Conservation (phyloP, 2,329 filamentous ascomycete species). For the Nemania sp. region DNA sequence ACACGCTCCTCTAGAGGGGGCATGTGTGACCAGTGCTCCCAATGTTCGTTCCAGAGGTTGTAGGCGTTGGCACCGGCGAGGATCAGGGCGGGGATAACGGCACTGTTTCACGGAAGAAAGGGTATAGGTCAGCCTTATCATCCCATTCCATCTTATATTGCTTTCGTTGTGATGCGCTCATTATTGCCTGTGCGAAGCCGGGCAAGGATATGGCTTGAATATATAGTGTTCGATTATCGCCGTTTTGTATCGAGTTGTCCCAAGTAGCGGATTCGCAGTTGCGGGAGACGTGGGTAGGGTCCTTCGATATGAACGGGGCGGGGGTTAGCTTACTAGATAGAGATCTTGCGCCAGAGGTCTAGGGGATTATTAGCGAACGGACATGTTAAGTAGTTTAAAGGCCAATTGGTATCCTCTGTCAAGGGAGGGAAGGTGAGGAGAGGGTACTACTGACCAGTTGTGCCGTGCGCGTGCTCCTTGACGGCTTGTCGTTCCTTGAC, state of each 20-base stretch:
- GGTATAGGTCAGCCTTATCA: conserved; percentile 17
- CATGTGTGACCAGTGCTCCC: conserved; percentile 92
- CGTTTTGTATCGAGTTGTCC: neutral
- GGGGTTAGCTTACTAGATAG: conserved; percentile 83
- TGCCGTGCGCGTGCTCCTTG: conserved; percentile 88
- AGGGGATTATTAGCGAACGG: conserved; percentile 53
- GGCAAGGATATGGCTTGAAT: neutral
- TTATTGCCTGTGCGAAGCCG: neutral
- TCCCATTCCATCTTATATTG: conserved; percentile 9
- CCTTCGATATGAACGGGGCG: conserved; percentile 16
- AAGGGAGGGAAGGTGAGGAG: neutral
- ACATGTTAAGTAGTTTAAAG: conserved; percentile 26
- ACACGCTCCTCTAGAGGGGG: conserved; percentile 88
- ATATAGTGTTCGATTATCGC: neutral
- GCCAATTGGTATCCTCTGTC: conserved; percentile 2
- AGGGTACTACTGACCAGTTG: conserved; percentile 75
- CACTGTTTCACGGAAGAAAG: conserved; percentile 62
- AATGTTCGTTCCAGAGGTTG: conserved; percentile 93
- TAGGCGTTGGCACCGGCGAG: conserved; percentile 85
- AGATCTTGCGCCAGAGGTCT: conserved; percentile 97
- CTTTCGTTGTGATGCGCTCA: conserved; percentile 9
- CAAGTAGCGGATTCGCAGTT: neutral
- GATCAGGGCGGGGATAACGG: conserved; percentile 77
- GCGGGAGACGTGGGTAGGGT: conserved; percentile 8
- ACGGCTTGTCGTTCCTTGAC: conserved; percentile 90